Base-by-base conservation (phyloP, 208 protist species). In the Novymonas esmeraldas region DNA sequence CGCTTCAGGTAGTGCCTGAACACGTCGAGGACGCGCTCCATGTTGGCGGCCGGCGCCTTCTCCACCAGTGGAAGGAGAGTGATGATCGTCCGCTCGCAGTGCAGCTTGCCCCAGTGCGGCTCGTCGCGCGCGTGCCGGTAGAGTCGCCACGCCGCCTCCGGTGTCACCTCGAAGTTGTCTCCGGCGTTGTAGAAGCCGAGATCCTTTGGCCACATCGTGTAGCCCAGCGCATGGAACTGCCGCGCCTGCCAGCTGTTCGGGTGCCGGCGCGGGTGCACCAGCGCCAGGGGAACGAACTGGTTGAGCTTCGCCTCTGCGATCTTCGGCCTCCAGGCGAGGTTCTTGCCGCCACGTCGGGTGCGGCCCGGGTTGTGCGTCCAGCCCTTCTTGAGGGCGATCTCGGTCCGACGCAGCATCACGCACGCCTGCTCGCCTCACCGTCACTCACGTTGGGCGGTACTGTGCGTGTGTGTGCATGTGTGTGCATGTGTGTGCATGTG, bases 151-250 rank as follows among this genome's bases (percentile, higher is more conserved):
- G 83, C 78, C 20, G 85, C 76, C 63, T 94, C 87, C 3, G 89
- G 92, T 0, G 92, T 95, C 16, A 97, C 52, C 75, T 97, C 92
- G 69, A 94, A 97, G 75, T 95, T 97, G 67, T 95, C 87, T 9
- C 92, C 92, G 13, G 83, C 81, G 62, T 97, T 97, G 79, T 94
- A 97, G 59, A 97, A 97, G 13, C 87, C 92, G 46, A 97, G 64
- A 39, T 87, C 87, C 59, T 97, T 97, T 3, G 92, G 92, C 89
- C 92, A 97, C 71, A 84, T 95, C 6, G 82, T 91, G 81, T 97
- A 94, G 6, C 92, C 92, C 0, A 94, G 76, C 26, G 75, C 55
- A 59, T 85, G 68, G 64, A 95, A 97, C 75, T 97, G 86, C n/a
- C 70, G 62, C 69, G 85, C 87, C 34, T 97, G 88, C 90, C 92